Evolutionary conservation across 164 flowering plant species (phyloP).

Genomic region (Cinnamomum micranthum): DNA sequence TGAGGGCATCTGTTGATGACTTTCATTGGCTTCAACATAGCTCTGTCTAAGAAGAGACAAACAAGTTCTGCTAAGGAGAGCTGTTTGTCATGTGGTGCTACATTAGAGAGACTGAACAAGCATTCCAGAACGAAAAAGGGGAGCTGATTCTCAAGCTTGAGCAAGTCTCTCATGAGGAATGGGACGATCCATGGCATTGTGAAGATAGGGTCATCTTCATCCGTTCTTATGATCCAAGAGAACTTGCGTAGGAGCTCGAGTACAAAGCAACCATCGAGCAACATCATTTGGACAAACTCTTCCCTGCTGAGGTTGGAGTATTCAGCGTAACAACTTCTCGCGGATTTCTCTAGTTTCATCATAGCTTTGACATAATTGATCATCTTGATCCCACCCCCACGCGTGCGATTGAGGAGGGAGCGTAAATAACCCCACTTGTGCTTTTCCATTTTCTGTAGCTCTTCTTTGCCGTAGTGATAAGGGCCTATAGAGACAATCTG

Average conservation of each 20-base stretch:
- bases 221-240: not conserved
- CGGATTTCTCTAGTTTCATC: slow-evolving; percentile 7
- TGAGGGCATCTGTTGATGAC: not conserved
- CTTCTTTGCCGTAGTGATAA: not conserved
- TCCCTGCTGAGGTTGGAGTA: slow-evolving; percentile 26
- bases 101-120: not conserved
- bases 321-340: slow-evolving; percentile 47
- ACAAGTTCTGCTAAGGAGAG: not conserved
- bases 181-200: not conserved
- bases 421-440: not conserved
- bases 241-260: slow-evolving; percentile 45
- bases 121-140: slow-evolving; percentile 8
- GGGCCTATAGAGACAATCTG: not conserved
- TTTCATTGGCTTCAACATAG: not conserved
- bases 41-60: not conserved
- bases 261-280: slow-evolving; percentile 55
- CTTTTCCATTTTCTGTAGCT: not conserved
- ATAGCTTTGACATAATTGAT: not conserved
- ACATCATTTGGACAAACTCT: slow-evolving; percentile 53
- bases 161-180: not conserved
- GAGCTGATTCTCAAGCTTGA: slow-evolving; percentile 10
- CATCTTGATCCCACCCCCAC: not conserved
- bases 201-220: not conserved
- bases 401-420: not conserved
- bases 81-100: not conserved